Conservation (phyloP, 129 eudicot species). For the Smallanthus sonchifolius region DNA sequence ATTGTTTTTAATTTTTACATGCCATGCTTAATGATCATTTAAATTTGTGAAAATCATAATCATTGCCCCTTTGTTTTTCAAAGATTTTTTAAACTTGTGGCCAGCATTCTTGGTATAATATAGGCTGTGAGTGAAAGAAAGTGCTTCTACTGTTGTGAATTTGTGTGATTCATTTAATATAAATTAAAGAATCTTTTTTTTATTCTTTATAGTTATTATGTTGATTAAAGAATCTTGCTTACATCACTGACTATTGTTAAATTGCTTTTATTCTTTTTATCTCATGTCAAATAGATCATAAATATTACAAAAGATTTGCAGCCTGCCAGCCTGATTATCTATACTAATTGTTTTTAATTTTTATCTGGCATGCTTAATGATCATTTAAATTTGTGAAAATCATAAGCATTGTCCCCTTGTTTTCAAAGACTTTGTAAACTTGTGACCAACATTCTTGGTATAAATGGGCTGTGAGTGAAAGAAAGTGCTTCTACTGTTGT, state of each 20-base stretch:
- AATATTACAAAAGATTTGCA: too few relatives aligned
- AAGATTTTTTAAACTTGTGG: constrained; percentile 8
- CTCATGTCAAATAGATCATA: too few relatives aligned
- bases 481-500: not conserved
- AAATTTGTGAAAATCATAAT: constrained; percentile 16
- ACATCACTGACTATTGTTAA: not conserved
- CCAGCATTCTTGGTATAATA: not conserved
- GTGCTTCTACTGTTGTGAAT: not conserved
- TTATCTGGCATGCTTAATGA: constrained; percentile 18
- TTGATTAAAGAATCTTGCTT: not conserved
- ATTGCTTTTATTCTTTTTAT: not conserved
- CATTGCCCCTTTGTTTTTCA: not conserved
- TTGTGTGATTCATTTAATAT: not conserved
- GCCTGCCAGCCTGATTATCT: too few relatives aligned
- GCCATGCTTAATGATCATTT: constrained; percentile 11
- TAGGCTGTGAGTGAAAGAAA: constrained; percentile 5
- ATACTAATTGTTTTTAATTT: too few relatives aligned
- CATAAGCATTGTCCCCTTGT: constrained; percentile 2
- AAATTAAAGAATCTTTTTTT: not conserved
- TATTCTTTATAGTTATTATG: not conserved
- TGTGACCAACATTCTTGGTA: not conserved
- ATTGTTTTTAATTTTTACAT: constrained; percentile 6
- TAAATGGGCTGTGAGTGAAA: constrained; percentile 6
- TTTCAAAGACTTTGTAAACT: constrained; percentile 5
- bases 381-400: constrained; percentile 4